Base-by-base conservation (phyloP, 176 grass and related monocot genomes). In the sorghum (Sorghum bicolor) region DNA sequence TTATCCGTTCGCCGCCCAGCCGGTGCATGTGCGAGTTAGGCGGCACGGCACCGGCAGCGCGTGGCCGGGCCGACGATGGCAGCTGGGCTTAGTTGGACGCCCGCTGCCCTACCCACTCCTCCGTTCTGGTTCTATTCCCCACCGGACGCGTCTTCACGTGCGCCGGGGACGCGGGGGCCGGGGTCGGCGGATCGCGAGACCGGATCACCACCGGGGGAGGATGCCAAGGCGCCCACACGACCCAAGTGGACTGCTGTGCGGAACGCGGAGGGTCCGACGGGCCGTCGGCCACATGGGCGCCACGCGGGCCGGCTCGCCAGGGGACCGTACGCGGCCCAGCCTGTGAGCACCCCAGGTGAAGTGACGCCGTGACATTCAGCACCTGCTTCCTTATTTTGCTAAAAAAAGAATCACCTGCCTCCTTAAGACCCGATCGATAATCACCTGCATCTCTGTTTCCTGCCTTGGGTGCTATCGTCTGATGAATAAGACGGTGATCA, bases 121-220 rank as follows among this genome's bases (percentile, higher is more conserved):
- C 44, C 44, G 14, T 48, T 22, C 10, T 16, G 0, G 41, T 40
- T 25, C 61, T 11, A 62, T 86, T 58, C 52, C 75, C 75, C 76
- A 29, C 87, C 28, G 58, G 45, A 84, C 78, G 62, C 85, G 78
- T 8, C 69, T 75, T 84, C 83, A 72, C 83, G 73, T 78, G 83
- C 55, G 44, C 33, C 64, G 72, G 64, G 64, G 72, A 61, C 45
- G 53, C 22, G 28, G 55, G 19, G 32, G 32, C 63, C 83, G 83
- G 64, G 32, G 32, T 71, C 83, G 83, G 64, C 34, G 13, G 67
- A 57, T 53, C 63, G 29, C 40, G 77, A 80, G 63, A 67, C 17
- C 19, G 10, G 69, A 72, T 47, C 70, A 30, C 25, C 40, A 19
- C n/a, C 37, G 4, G 64, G 12, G 60, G 38, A 14, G 40, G 43